These are phyloP conservation scores for Bryum argenteum DNA, from an alignment of 225 moss, liverwort and hornwort species.

Conservation along the genomic window DNA sequence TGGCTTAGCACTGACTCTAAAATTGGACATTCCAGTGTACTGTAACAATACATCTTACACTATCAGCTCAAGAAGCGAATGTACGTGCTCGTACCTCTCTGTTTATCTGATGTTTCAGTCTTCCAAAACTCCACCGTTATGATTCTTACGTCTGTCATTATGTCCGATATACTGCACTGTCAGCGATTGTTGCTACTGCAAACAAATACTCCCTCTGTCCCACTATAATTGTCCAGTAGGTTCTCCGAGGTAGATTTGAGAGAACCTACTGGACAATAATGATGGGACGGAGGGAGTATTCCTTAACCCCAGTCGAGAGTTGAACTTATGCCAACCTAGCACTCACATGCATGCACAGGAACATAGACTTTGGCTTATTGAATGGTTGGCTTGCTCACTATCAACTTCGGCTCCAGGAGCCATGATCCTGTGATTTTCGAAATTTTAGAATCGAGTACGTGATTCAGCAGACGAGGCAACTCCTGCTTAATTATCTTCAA, in stretches of 20 bases:
- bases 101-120: background rate
- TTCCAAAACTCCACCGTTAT: constrained; percentile 15
- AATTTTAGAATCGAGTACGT: constrained; percentile 77
- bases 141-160: constrained; percentile 59
- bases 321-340: constrained; percentile 6
- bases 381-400: constrained; percentile 16
- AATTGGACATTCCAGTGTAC: constrained; percentile 14
- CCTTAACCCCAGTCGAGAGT: constrained; percentile 22
- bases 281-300: too few species aligned
- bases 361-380: constrained; percentile 14
- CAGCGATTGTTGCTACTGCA: constrained; percentile 80
- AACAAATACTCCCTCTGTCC: too few species aligned
- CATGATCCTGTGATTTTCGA: constrained; percentile 15
- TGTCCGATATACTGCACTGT: constrained; percentile 72
- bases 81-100: constrained; percentile 13
- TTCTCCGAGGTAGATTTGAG: too few species aligned
- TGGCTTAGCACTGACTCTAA: constrained; percentile 19
- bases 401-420: constrained; percentile 11
- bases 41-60: constrained; percentile 10
- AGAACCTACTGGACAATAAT: too few species aligned
- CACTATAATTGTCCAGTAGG: too few species aligned
- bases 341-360: constrained; percentile 16
- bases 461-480: constrained; percentile 83
- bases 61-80: constrained; percentile 5
- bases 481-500: constrained; percentile 79